Percentiles rank a stretch among this genome's conserved stretches.
These are phyloP conservation scores for Halteria grandinella DNA, from an alignment of 73 alveolate species.

Conservation along the genomic window DNA sequence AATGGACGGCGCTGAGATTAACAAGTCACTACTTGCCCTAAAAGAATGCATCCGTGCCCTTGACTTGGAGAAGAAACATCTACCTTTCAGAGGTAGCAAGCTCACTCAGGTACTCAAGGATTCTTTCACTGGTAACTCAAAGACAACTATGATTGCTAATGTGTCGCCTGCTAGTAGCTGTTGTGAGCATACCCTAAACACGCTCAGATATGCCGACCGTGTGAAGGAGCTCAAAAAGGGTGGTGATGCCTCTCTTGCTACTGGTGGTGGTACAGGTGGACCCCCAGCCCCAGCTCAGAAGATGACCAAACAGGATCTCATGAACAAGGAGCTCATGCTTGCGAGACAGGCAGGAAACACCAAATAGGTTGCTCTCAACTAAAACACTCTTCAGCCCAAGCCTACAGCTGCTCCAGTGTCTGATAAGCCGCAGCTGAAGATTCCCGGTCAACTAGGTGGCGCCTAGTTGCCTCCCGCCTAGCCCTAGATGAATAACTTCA, in stretches of 20 bases:
- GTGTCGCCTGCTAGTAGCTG: constrained; percentile 96
- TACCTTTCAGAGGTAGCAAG: constrained; percentile 99
- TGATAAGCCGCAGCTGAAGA: constrained; percentile 9
- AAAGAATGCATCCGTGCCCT: constrained; percentile 99
- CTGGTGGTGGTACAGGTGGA: constrained; percentile 62
- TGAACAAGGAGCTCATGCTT: constrained; percentile 51
- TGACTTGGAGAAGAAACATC: constrained; percentile 97
- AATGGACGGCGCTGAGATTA: constrained; percentile 99
- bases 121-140: constrained; percentile 99
- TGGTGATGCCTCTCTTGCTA: too few species aligned
- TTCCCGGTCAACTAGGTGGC: background rate
- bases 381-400: constrained; percentile 33
- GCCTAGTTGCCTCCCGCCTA: background rate
- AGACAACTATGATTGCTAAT: constrained; percentile 99
- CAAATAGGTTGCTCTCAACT: constrained; percentile 15
- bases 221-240: constrained; percentile 98
- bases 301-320: constrained; percentile 48
- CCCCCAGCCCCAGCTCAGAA: constrained; percentile 62
- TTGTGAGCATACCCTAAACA: constrained; percentile 98
- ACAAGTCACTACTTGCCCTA: constrained; percentile 98
- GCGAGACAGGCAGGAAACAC: constrained; percentile 51
- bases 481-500: constrained; percentile 14
- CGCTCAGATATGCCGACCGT: constrained; percentile 99
- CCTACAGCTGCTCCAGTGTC: background rate
- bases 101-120: constrained; percentile 98